A percentile compares a stretch with the other conserved stretches of the same genome.
phyloP scores from a whole-genome alignment of 805 yeast species.

The Yarrowia sp. region DNA sequence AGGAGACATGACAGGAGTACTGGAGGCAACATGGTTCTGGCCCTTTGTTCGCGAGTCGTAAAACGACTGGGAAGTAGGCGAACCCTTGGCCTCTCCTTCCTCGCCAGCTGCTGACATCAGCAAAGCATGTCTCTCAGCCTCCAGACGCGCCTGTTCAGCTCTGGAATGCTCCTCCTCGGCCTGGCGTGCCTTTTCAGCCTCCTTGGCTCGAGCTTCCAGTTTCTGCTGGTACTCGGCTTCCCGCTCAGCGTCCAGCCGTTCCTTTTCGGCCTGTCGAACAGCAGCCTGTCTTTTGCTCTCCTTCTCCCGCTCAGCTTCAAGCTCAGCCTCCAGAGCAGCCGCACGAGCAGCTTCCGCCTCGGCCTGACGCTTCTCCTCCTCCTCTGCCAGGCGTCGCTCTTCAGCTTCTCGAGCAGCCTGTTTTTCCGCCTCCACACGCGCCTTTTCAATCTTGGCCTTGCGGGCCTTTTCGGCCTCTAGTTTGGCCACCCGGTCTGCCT shows the following conservation, averaged over 20 bases:
- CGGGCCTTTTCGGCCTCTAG: not conserved
- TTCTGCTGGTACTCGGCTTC: conserved; percentile 18
- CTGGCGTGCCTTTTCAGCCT: conserved; percentile 7
- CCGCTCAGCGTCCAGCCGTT: not conserved
- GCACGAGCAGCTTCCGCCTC: not conserved
- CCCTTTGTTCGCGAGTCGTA: not conserved
- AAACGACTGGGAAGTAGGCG: not conserved
- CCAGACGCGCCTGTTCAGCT: conserved; percentile 10
- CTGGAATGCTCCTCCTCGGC: conserved; percentile 1
- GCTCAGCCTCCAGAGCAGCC: not conserved
- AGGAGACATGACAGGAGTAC: not conserved
- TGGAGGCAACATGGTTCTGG: not conserved
- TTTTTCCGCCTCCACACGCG: not conserved
- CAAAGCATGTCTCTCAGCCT: conserved; percentile 9
- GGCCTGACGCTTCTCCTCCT: not conserved
- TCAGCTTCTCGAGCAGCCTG: not conserved
- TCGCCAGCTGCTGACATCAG: conserved; percentile 7
- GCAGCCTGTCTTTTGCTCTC: not conserved
- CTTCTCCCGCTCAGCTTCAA: not conserved
- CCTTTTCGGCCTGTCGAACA: not conserved
- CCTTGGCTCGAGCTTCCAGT: conserved; percentile 11
- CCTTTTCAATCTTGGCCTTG: not conserved
- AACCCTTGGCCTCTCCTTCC: not conserved
- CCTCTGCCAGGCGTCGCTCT: not conserved
- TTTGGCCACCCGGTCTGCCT: not conserved